Conservation (phyloP, 495 filamentous ascomycete species). For the Pyrenopolyporus hunteri region DNA sequence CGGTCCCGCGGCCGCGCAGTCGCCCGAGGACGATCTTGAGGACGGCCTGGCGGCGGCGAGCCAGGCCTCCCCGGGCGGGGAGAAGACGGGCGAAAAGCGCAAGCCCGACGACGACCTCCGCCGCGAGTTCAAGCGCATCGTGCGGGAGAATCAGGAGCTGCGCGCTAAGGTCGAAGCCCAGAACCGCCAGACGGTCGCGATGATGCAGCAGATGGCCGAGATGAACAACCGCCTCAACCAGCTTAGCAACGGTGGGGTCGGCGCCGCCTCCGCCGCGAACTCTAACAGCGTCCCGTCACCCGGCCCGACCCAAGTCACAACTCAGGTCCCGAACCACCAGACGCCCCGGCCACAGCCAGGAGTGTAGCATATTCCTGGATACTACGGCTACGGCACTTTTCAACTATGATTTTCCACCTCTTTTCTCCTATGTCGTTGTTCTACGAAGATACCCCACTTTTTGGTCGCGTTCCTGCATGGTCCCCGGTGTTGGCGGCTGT, state of each 20-base stretch:
- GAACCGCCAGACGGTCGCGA: constrained; percentile 18
- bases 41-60: constrained; percentile 25
- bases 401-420: too few species aligned
- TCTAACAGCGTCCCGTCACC: too few species aligned
- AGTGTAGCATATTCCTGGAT: not conserved
- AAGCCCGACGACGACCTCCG: constrained; percentile 65
- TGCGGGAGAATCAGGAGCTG: constrained; percentile 59
- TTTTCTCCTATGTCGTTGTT: not conserved
- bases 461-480: not conserved
- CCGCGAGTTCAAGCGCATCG: constrained; percentile 47
- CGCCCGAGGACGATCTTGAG: constrained; percentile 33
- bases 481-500: not conserved
- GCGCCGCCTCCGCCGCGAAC: too few species aligned
- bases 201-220: constrained; percentile 25
- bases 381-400: too few species aligned
- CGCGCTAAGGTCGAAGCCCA: constrained; percentile 22
- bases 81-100: constrained; percentile 45
- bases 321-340: too few species aligned
- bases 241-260: constrained; percentile 1
- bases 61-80: not conserved
- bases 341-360: not conserved
- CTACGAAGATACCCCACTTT: not conserved
- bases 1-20: constrained; percentile 29
- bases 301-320: too few species aligned
- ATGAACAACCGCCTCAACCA: not conserved